phyloP scores from a whole-genome alignment of 2,329 filamentous ascomycete species.

The Fusarium sp. region DNA sequence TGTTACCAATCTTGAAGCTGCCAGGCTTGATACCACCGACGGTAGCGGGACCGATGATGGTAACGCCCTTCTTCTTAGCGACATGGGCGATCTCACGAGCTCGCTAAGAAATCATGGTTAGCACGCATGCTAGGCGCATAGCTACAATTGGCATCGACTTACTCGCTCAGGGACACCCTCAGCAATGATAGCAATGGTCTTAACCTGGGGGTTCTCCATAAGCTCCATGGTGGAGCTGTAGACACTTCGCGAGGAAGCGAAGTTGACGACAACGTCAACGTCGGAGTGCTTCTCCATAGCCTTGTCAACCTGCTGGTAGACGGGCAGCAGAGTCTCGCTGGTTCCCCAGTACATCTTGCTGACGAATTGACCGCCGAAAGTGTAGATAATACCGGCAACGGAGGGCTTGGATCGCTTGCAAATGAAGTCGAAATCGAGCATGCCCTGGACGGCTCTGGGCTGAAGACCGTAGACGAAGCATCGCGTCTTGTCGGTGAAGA shows the following conservation, averaged over 20 bases:
- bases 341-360: slow-evolving; percentile 99
- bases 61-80: slow-evolving; percentile 98
- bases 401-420: slow-evolving; percentile 98
- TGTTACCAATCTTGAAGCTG: slow-evolving; percentile 99
- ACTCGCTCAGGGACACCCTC: slow-evolving; percentile 99
- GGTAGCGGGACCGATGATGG: slow-evolving; percentile 97
- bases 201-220: slow-evolving; percentile 97
- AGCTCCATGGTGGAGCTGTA: slow-evolving; percentile 99
- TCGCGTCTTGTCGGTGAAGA: slow-evolving; percentile 99
- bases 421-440: slow-evolving; percentile 99
- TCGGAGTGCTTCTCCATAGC: slow-evolving; percentile 96
- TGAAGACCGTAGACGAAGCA: slow-evolving; percentile 99
- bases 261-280: slow-evolving; percentile 99
- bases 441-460: slow-evolving; percentile 90
- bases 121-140: slow-evolving; percentile 8
- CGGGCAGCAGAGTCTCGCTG: slow-evolving; percentile 96
- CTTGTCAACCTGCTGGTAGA: slow-evolving; percentile 95
- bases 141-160: slow-evolving; percentile 58
- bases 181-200: slow-evolving; percentile 98
- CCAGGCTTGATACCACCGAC: slow-evolving; percentile 99
- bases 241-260: slow-evolving; percentile 97
- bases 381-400: slow-evolving; percentile 99
- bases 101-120: slow-evolving; percentile 67
- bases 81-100: slow-evolving; percentile 98
- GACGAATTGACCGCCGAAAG: slow-evolving; percentile 99